A percentile compares a stretch with the other conserved stretches of the same genome.
Evolutionary conservation across 2,329 filamentous ascomycete species (phyloP).

Genomic region (Scedosporium boydii): DNA sequence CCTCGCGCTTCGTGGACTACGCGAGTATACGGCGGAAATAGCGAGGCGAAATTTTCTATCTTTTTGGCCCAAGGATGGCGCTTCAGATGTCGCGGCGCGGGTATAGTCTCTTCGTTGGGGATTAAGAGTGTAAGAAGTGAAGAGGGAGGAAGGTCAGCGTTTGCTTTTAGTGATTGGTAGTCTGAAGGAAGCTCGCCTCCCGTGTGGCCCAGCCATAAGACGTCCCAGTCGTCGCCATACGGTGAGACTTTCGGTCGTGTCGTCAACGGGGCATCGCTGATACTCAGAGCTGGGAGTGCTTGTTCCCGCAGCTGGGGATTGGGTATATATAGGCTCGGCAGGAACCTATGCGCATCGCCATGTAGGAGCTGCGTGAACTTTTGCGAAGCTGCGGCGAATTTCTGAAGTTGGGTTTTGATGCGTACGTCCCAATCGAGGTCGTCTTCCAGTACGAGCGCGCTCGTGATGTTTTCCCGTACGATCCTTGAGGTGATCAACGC

Average conservation of each 20-base stretch:
- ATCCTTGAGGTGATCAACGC: conserved; percentile 17
- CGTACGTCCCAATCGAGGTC: conserved; percentile 49
- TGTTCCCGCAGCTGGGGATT: not conserved
- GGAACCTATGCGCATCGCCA: not conserved
- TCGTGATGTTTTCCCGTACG: conserved; percentile 32
- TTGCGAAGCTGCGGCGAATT: not conserved
- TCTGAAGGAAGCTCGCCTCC: conserved; percentile 22
- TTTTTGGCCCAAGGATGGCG: conserved; percentile 25
- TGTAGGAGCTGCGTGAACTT: not conserved
- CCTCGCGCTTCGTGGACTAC: conserved; percentile 32
- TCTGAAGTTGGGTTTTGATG: not conserved
- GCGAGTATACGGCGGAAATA: conserved; percentile 31
- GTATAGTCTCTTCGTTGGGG: conserved; percentile 26
- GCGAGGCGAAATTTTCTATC: conserved; percentile 10
- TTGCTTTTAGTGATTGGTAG: conserved; percentile 1
- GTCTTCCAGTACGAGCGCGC: conserved; percentile 45
- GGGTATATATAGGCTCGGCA: not conserved
- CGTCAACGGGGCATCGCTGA: not conserved
- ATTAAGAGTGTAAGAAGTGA: conserved; percentile 8
- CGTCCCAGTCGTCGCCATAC: conserved; percentile 42
- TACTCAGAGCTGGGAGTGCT: not conserved
- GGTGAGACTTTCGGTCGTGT: not conserved
- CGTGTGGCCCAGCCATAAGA: conserved; percentile 42
- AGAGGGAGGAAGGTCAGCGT: not conserved
- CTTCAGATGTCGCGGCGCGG: conserved; percentile 13